Base-by-base conservation (phyloP, 768 basidiomycete genomes). In the Mycena amicta region DNA sequence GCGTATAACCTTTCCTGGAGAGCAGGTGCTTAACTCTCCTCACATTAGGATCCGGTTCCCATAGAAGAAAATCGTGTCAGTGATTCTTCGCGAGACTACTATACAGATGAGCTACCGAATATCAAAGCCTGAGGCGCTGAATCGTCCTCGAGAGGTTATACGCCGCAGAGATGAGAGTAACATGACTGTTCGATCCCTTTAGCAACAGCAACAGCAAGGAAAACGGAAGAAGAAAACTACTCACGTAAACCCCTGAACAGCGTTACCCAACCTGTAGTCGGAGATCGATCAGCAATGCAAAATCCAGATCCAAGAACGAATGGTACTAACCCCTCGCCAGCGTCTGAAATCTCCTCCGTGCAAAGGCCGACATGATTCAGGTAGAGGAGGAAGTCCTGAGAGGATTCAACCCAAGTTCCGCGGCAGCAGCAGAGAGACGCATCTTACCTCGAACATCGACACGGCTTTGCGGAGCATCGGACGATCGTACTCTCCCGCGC, bases 201-300 rank as follows among this genome's bases (percentile, higher is more conserved):
- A n/a, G n/a, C n/a, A n/a, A n/a, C n/a, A n/a, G n/a, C n/a, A n/a
- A n/a, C n/a, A n/a, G n/a, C n/a, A n/a, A n/a, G n/a, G n/a, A n/a
- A n/a, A n/a, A n/a, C n/a, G n/a, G n/a, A 37, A 45, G 25, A 49
- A 54, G 16, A 22, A 20, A 27, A 25, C 29, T 13, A 82, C 89
- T 63, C 72, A 90, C 89, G 92, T 94, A 72, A 94, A 94, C 30
- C 91, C 92, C 72, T 94, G 92, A 20, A 93, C 92, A 2, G 92
- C 89, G 61, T 94, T 94, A 4, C 92, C 92, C 39, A 94, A 80
- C 15, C 91, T 92, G 51, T 16, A 50, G 6, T 33, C 49, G 8
- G 33, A 37, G 33, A 37, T 8, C 33, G 33, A 37, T 8, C 39
- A 41, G 5, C 30, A 43, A n/a, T 29, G 39, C 37, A 39, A 18